Evolutionary conservation across 2,329 filamentous ascomycete genomes (phyloP), one percentile per base, ranked within the genome.

Genomic region (Aphanocladium album): DNA sequence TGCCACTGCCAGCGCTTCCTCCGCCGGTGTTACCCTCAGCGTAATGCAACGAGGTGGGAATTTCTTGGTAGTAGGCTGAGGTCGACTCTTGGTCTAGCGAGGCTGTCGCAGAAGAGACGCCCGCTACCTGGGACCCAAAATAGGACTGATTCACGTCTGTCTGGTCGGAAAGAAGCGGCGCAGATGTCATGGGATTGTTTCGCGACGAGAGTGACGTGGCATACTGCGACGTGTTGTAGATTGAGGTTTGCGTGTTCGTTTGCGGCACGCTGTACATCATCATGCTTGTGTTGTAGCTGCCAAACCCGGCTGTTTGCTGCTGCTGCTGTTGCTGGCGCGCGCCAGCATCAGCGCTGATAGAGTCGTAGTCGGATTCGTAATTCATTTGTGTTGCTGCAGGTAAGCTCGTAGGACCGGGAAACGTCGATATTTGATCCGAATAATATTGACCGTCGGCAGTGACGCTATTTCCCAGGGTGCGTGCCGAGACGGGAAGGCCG

Each of bases 251-350:
- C 65, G 80, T 77, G 63, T 78, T 79, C 69, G 85, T 79, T 72
- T 87, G 86, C 71, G 82, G 79, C 69, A 93, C 88, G 77, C 87
- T 88, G 79, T 96, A 96, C 83, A 95, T 88, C 78, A 93, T 86
- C 64, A 84, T 84, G 60, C 84, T 77, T 58, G 86, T 75, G 69
- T 79, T 86, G 79, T 83, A 89, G 73, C 77, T 78, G 70, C 77
- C 74, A 68, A 85, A 87, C 66, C 73, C 73, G 67, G 81, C 81
- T 64, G 80, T 74, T 69, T 80, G 80, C 45, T 57, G 55, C 35
- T 57, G 45, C 33, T 57, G 55, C 35, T 57, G 45, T 65, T 82
- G 81, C 65, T 82, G 81, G 64, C 83, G 80, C 66, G 82, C 80
- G 12, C 45, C 54, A 23, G 54, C 27, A 21, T 27, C 54, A 37